phyloP scores from a whole-genome alignment of 495 filamentous ascomycete species.

The Penicillium turbatum region DNA sequence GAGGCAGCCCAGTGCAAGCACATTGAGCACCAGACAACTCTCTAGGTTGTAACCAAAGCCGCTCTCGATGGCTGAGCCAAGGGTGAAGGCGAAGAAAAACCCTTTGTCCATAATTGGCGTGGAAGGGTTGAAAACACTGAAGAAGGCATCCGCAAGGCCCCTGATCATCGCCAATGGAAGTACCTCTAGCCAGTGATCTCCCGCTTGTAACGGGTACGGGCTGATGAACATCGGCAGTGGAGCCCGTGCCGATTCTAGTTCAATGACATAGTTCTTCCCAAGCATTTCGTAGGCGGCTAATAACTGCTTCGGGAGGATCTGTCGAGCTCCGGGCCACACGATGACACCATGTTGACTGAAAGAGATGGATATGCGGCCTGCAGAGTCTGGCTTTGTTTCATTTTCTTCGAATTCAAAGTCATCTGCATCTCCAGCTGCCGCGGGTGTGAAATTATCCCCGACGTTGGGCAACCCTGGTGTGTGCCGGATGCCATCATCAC shows the following conservation, averaged over 20 bases:
- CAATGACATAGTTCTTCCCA: conserved; percentile 46
- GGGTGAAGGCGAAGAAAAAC: conserved; percentile 44
- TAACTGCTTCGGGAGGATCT: conserved; percentile 34
- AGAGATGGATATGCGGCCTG: conserved; percentile 40
- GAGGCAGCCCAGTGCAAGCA: conserved; percentile 44
- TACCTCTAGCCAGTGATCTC: conserved; percentile 39
- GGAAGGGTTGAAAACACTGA: conserved; percentile 42
- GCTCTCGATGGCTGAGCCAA: conserved; percentile 41
- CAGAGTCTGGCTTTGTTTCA: conserved; percentile 24
- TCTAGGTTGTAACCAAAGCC: conserved; percentile 44
- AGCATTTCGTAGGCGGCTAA: conserved; percentile 36
- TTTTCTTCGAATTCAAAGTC: conserved; percentile 38
- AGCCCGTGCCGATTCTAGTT: conserved; percentile 38
- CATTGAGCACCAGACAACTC: conserved; percentile 42
- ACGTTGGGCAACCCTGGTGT: conserved; percentile 6
- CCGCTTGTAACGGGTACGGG: conserved; percentile 36
- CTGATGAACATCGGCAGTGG: conserved; percentile 40
- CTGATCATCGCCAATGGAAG: conserved; percentile 42
- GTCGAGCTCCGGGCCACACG: conserved; percentile 42
- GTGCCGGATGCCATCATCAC: conserved; percentile 8
- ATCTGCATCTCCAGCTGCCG: conserved; percentile 22
- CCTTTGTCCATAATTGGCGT: conserved; percentile 48
- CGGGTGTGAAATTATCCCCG: conserved; percentile 29
- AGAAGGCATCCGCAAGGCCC: conserved; percentile 43
- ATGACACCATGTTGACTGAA: conserved; percentile 49